These are phyloP conservation scores for Corrigiola litoralis DNA, from an alignment of 179 eudicot species.

Conservation along the genomic window DNA sequence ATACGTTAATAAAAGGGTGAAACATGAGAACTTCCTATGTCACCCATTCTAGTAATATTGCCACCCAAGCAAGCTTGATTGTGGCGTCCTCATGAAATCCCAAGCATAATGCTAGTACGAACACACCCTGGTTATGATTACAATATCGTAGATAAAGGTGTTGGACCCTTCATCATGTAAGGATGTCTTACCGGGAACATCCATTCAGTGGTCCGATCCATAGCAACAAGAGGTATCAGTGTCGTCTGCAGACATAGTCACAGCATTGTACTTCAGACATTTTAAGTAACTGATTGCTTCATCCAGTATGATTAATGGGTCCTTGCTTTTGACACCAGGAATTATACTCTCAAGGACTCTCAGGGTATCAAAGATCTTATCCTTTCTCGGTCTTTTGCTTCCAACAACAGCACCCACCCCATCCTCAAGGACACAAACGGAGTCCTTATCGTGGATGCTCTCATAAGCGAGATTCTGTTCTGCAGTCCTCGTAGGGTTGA, in stretches of 20 bases:
- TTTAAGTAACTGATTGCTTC: slow-evolving; percentile 59
- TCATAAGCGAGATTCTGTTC: slow-evolving; percentile 6
- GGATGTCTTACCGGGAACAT: slow-evolving; percentile 1
- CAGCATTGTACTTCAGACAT: slow-evolving; percentile 43
- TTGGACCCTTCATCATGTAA: too few species aligned
- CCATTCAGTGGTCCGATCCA: slow-evolving; percentile 13
- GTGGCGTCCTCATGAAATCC: too few species aligned
- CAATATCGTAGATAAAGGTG: slow-evolving; percentile 1
- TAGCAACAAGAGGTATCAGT: slow-evolving; percentile 23
- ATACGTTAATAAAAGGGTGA: too few species aligned
- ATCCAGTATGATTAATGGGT: slow-evolving; percentile 58
- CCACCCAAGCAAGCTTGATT: too few species aligned
- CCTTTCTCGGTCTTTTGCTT: slow-evolving; percentile 37
- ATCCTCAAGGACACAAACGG: slow-evolving; percentile 22
- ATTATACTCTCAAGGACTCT: slow-evolving; percentile 43
- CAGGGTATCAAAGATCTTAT: slow-evolving; percentile 48
- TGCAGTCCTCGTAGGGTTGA: not conserved
- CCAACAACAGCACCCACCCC: slow-evolving; percentile 21
- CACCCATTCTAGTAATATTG: too few species aligned
- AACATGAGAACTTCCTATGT: too few species aligned
- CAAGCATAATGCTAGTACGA: too few species aligned
- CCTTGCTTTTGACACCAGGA: slow-evolving; percentile 47
- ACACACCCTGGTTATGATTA: not conserved
- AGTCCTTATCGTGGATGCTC: slow-evolving; percentile 28
- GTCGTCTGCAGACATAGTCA: slow-evolving; percentile 23